Conservation (phyloP, 176 grass and related monocot genomes). For the Dendrocalamus sinicus region DNA sequence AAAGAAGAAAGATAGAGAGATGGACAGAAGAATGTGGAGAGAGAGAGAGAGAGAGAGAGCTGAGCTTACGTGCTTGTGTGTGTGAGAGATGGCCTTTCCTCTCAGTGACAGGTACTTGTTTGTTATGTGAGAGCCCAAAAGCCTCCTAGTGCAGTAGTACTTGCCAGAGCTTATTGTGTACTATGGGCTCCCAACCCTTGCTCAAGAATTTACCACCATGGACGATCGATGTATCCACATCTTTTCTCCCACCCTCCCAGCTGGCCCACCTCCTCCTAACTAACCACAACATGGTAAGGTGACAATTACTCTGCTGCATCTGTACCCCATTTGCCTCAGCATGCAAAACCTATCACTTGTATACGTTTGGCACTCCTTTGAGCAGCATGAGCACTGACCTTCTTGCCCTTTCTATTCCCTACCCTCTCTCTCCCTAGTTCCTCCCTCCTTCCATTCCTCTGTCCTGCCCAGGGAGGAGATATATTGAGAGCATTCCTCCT, state of each 20-base stretch:
- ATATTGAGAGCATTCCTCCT: slow-evolving; percentile 26
- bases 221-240: slow-evolving; percentile 41
- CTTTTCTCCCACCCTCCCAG: slow-evolving; percentile 7
- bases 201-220: slow-evolving; percentile 57
- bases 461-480: background rate
- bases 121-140: slow-evolving; percentile 86
- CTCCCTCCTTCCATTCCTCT: slow-evolving; percentile 19
- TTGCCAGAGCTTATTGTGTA: slow-evolving; percentile 65
- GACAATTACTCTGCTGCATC: slow-evolving; percentile 68
- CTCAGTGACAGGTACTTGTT: slow-evolving; percentile 74
- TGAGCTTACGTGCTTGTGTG: background rate
- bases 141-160: slow-evolving; percentile 56
- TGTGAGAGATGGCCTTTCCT: slow-evolving; percentile 47
- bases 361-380: slow-evolving; percentile 54
- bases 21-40: slow-evolving; percentile 28
- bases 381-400: slow-evolving; percentile 39
- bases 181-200: slow-evolving; percentile 48
- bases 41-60: slow-evolving; percentile 5
- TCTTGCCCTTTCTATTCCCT: slow-evolving; percentile 52
- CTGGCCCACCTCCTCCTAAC: slow-evolving; percentile 44
- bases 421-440: slow-evolving; percentile 37
- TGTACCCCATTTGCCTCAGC: slow-evolving; percentile 45
- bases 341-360: slow-evolving; percentile 59
- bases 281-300: slow-evolving; percentile 61
- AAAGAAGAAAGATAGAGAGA: slow-evolving; percentile 36